Base-by-base conservation (phyloP, 176 grass and related monocot genomes). In the Cymbopogon citratus region DNA sequence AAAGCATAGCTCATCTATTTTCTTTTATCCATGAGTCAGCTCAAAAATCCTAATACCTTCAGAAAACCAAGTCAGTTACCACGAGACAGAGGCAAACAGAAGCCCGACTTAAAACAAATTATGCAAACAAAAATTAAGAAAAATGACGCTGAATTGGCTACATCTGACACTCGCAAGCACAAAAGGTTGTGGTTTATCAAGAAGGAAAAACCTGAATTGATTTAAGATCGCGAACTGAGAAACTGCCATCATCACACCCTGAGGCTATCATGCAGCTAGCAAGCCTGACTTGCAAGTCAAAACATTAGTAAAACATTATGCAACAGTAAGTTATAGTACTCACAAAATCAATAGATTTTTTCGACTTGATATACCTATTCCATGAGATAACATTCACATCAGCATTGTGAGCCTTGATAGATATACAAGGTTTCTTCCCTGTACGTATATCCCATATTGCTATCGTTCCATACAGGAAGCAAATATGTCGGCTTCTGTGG, bases 381-480 rank as follows among this genome's bases (percentile, higher is more conserved):
- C 90, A 96, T 74, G 93, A 95, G 49, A 98, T 93, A 86, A 1
- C 26, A 4, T 98, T 98, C 43, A 98, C 95, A 66, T 98, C 95
- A 59, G 88, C 80, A 41, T 95, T 82, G 57, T 98, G 92, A 79
- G 90, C 95, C 76, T 92, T 93, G 26, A 98, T 36, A 71, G 78
- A 77, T 84, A 95, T 54, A 82, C 63, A 80, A 2, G 92, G 92
- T 26, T 84, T 83, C 74, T 91, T 95, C 40, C 88, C 88, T 74
- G 36, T 68, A 65, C 95, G 86, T 48, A 81, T 82, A 84, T 98
- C 92, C 95, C 95, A 98, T 84, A 98, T 94, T 69, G 86, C 68
- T 84, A 98, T 86, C 33, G 77, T 94, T 43, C 87, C 80, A 74
- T 98, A 85, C 81, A 93, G 63, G 95, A 98, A 43, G 88, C 92